Evolutionary conservation across 129 eudicot species (phyloP), one percentile per base, ranked within the genome.

Genomic region (Lactuca saligna): DNA sequence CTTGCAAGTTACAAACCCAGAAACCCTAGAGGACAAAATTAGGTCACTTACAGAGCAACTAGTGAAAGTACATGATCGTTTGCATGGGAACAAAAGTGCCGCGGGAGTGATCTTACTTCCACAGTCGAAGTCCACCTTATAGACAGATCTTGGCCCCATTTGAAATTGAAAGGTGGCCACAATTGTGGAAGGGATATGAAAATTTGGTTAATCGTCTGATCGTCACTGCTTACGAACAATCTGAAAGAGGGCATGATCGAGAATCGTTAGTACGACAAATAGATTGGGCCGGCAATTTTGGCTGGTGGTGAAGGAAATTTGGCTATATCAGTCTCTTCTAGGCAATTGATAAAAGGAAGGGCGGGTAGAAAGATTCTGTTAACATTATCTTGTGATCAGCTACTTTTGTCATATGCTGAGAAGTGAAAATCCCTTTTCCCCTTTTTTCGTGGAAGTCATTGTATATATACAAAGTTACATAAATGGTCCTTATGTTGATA

Each of bases 181-280:
- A 60, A 57, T 48, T 14, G 1, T 46, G 13, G 12, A 42, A 13
- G 31, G 16, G n/a, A 3, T 37, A 3, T 72, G 54, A 62, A n/a
- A 34, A 5, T 12, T 63, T 73, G 78, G 54, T 63, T 72, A 53
- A 9, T 13, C 17, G 54, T 72, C 70, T 9, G 70, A 39, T 73
- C 77, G 77, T 73, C 77, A 73, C 46, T 73, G 77, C 77, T 73
- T 63, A 73, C 77, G 78, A 73, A 73, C 57, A 53, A 63, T 20
- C 46, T 33, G 34, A 38, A 42, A 54, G 53, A 73, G 17, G 13
- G 70, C 17, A 51, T 51, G 67, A 42, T 46, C 20, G 63, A 29
- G 15, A 57, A 56, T 41, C 44, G 51, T 6, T 61, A 63, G 56
- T 63, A 63, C 6, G 78, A 73, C 78, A 39, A 42, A 58, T 6